phyloP scores from a whole-genome alignment of 495 filamentous ascomycete species.

The Penicillium daleae region DNA sequence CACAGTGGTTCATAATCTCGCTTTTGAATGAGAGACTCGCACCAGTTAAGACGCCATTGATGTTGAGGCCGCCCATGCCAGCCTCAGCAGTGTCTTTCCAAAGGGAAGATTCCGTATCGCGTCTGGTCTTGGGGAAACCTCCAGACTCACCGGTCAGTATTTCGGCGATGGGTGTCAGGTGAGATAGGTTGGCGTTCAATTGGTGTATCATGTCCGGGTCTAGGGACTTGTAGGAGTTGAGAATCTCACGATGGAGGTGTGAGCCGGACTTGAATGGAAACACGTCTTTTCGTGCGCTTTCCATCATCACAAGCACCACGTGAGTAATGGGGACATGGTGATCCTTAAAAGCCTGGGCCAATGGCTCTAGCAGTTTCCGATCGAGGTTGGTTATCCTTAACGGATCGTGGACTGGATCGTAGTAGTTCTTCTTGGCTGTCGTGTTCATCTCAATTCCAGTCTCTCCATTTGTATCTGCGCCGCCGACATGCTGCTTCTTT shows the following conservation, averaged over 20 bases:
- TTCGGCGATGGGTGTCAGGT: conserved; percentile 39
- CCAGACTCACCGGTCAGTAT: conserved; percentile 40
- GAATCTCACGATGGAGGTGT: conserved; percentile 36
- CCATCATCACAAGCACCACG: conserved; percentile 44
- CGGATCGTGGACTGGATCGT: conserved; percentile 41
- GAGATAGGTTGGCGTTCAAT: conserved; percentile 29
- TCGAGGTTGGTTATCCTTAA: conserved; percentile 46
- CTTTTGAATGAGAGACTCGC: conserved; percentile 48
- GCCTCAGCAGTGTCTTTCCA: conserved; percentile 17
- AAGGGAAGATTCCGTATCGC: not conserved
- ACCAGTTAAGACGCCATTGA: conserved; percentile 38
- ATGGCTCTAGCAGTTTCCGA: conserved; percentile 32
- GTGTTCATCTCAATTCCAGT: not conserved
- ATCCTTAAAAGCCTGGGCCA: conserved; percentile 31
- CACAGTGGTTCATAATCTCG: conserved; percentile 42
- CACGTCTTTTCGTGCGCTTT: conserved; percentile 47
- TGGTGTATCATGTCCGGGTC: conserved; percentile 10
- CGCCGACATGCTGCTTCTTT: not conserved
- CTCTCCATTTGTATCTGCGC: not conserved
- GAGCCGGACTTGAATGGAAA: conserved; percentile 44
- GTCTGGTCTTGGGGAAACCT: conserved; percentile 27
- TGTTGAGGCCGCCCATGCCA: conserved; percentile 40
- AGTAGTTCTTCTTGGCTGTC: conserved; percentile 18
- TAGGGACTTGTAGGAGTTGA: conserved; percentile 26
- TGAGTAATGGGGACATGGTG: conserved; percentile 35